A percentile compares a stretch with the other conserved stretches of the same genome.
These are phyloP conservation scores for Atkinsonella hypoxylon DNA, from an alignment of 2,329 filamentous ascomycete genomes.

Conservation along the genomic window DNA sequence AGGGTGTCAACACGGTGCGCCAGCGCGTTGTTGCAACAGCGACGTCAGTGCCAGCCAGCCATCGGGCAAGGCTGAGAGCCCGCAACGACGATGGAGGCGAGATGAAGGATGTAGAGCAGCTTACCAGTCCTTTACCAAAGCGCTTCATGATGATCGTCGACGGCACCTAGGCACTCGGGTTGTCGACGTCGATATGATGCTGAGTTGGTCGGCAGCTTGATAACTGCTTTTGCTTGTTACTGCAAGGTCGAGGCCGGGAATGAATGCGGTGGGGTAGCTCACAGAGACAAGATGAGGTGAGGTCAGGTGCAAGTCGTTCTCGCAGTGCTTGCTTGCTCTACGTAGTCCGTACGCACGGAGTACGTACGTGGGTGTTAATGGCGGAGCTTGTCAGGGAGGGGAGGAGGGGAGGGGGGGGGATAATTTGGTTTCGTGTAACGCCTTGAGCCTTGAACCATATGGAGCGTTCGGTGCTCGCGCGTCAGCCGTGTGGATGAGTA, in stretches of 20 bases:
- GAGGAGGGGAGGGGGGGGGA: too few species aligned
- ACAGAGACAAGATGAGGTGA: conserved; percentile 9
- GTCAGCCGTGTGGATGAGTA: too few species aligned
- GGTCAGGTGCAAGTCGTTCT: conserved; percentile 17
- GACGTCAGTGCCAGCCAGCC: not conserved
- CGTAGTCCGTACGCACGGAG: too few species aligned
- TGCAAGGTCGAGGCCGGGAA: conserved; percentile 8
- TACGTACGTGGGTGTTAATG: too few species aligned
- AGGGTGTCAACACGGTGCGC: conserved; percentile 9
- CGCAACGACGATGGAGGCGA: conserved; percentile 7
- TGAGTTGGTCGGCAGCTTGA: not conserved
- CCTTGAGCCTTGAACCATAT: too few species aligned
- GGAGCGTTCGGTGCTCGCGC: too few species aligned
- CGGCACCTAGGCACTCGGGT: conserved; percentile 4
- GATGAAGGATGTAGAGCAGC: conserved; percentile 10
- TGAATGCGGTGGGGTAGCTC: conserved; percentile 14
- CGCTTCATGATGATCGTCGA: conserved; percentile 68
- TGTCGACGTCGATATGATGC: conserved; percentile 6
- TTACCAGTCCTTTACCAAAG: conserved; percentile 78
- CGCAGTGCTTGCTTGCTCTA: not conserved
- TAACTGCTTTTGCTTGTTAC: not conserved
- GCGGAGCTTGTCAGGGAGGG: too few species aligned
- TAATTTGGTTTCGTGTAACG: too few species aligned
- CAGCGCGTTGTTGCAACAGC: conserved; percentile 3
- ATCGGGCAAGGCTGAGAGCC: not conserved